These are phyloP conservation scores for Microsporum audouinii DNA, from an alignment of 2,329 filamentous ascomycete genomes.

Conservation along the genomic window DNA sequence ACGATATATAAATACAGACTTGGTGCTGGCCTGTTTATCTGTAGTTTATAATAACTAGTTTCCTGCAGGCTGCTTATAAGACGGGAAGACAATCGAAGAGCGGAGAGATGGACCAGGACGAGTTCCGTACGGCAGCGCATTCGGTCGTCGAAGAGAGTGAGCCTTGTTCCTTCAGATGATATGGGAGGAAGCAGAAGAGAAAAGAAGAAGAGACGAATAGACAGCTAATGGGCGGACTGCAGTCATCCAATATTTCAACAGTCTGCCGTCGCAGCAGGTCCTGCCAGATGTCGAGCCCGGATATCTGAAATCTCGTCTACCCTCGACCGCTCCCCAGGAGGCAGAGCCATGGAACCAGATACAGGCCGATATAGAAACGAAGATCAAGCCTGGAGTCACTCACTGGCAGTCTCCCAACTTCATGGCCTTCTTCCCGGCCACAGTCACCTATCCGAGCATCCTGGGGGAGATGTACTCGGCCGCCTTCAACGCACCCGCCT, in stretches of 20 bases:
- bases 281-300: constrained; percentile 70
- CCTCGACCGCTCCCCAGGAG: constrained; percentile 54
- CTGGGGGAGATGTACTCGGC: constrained; percentile 87
- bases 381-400: constrained; percentile 84
- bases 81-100: neutral
- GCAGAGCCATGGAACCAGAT: constrained; percentile 65
- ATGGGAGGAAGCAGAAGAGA: neutral
- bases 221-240: constrained; percentile 4
- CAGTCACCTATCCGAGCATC: constrained; percentile 68
- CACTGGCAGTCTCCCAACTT: constrained; percentile 94
- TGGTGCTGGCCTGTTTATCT: neutral
- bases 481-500: constrained; percentile 78
- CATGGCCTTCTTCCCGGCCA: constrained; percentile 88
- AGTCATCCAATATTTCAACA: constrained; percentile 80
- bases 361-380: constrained; percentile 67
- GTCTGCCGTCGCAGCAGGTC: constrained; percentile 57
- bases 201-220: neutral
- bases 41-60: neutral
- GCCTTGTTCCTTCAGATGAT: neutral
- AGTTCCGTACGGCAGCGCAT: constrained; percentile 67
- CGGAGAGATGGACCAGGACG: constrained; percentile 57
- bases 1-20: too few relatives aligned
- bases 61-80: neutral
- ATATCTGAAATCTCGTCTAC: constrained; percentile 72
- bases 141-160: constrained; percentile 71